A percentile compares a stretch with the other conserved stretches of the same genome.
These are phyloP conservation scores for Pleurotus tuoliensis DNA, from an alignment of 768 basidiomycete species.

Conservation along the genomic window DNA sequence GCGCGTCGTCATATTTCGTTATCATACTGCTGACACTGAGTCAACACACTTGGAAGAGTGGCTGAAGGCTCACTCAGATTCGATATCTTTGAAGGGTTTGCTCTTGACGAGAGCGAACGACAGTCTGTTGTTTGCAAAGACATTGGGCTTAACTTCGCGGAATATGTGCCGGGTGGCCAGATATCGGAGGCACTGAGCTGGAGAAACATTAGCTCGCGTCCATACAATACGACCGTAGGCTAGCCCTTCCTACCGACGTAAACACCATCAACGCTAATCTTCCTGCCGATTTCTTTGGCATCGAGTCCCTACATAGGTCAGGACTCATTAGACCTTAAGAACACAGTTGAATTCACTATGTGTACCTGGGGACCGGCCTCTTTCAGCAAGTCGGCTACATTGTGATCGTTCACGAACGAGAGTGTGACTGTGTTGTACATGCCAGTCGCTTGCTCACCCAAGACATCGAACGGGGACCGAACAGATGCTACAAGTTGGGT, in stretches of 20 bases:
- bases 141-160: conserved; percentile 26
- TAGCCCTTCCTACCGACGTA: conserved; percentile 23
- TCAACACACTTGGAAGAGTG: not conserved
- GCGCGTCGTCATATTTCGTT: not conserved
- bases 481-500: conserved; percentile 20
- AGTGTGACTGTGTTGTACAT: conserved; percentile 18
- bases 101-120: conserved; percentile 26
- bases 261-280: conserved; percentile 18
- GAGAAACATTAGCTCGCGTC: too few species aligned
- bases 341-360: not conserved
- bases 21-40: not conserved
- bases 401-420: conserved; percentile 20
- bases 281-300: conserved; percentile 25
- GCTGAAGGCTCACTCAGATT: conserved; percentile 15
- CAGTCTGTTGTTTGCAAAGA: conserved; percentile 29
- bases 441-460: not conserved
- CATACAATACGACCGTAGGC: too few species aligned
- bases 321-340: not conserved
- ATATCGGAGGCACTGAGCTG: conserved; percentile 26
- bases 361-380: conserved; percentile 27
- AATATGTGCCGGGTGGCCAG: conserved; percentile 30
- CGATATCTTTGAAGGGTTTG: conserved; percentile 18
- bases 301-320: conserved; percentile 21
- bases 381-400: conserved; percentile 32
- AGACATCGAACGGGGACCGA: not conserved